Evolutionary conservation across 352 stramenopile species (phyloP).

Genomic region (Phytophthora rubi): DNA sequence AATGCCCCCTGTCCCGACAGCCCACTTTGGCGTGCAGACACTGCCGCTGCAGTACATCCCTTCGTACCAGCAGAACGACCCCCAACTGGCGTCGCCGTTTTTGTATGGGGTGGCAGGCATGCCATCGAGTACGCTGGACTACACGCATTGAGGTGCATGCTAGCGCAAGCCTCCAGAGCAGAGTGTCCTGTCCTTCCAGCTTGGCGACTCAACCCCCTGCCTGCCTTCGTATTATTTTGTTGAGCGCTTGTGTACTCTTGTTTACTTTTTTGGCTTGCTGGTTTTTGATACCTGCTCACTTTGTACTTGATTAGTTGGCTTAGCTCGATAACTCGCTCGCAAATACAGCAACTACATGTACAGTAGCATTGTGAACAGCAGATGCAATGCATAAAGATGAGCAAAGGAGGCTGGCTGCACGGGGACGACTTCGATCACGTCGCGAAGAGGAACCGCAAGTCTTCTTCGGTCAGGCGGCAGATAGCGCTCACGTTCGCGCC

Average conservation of each 20-base stretch:
- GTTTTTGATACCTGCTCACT: conserved; percentile 36
- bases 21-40: conserved; percentile 32
- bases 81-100: conserved; percentile 41
- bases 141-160: conserved; percentile 34
- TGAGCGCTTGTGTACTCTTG: conserved; percentile 37
- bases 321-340: conserved; percentile 28
- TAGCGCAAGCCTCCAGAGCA: conserved; percentile 15
- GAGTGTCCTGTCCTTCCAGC: conserved; percentile 18
- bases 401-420: neutral
- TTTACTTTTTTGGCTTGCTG: conserved; percentile 46
- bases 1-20: conserved; percentile 37
- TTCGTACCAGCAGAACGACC: conserved; percentile 43
- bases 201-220: conserved; percentile 23
- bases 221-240: conserved; percentile 46
- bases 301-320: conserved; percentile 31
- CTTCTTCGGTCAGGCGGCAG: conserved; percentile 93
- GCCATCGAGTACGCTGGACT: conserved; percentile 34
- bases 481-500: conserved; percentile 91
- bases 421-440: conserved; percentile 26
- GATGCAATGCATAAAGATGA: conserved; percentile 13
- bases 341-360: conserved; percentile 37
- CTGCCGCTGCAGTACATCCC: conserved; percentile 36
- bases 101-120: conserved; percentile 43
- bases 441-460: conserved; percentile 94
- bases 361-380: conserved; percentile 30